These are phyloP conservation scores for Jaltomata sinuosa DNA, from an alignment of 257 asterid genomes.

Conservation along the genomic window DNA sequence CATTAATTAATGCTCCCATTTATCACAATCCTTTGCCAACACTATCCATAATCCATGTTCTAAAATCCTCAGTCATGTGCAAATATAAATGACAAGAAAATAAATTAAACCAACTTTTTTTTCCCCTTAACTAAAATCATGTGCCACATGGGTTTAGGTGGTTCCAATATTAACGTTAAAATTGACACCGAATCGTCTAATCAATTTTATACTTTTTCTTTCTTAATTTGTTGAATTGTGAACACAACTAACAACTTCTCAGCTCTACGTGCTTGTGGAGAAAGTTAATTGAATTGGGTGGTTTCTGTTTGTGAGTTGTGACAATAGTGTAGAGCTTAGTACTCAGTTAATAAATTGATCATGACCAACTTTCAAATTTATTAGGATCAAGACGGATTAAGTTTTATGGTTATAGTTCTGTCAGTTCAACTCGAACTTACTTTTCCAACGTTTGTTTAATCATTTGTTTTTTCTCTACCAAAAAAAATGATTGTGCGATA, in stretches of 20 bases:
- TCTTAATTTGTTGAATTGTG: background rate
- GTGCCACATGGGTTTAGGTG: conserved; percentile 1
- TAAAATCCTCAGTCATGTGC: background rate
- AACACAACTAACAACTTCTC: background rate
- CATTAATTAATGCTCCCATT: too few species aligned
- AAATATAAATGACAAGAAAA: background rate
- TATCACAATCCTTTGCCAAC: too few species aligned
- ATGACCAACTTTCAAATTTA: background rate
- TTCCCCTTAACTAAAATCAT: background rate
- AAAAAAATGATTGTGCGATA: background rate
- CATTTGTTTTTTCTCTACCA: too few species aligned
- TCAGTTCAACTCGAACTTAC: background rate
- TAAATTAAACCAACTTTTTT: background rate
- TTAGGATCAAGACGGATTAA: background rate
- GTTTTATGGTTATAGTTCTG: background rate
- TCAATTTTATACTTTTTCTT: background rate
- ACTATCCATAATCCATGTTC: background rate
- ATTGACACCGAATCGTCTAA: background rate
- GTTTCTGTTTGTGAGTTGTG: background rate
- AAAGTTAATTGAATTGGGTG: too few species aligned
- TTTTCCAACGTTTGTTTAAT: background rate
- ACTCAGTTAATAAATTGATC: too few species aligned
- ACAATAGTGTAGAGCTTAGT: background rate
- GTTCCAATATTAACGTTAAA: background rate
- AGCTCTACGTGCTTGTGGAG: background rate